phyloP scores from a whole-genome alignment of 306 rosid species.

The Alnus glutinosa region DNA sequence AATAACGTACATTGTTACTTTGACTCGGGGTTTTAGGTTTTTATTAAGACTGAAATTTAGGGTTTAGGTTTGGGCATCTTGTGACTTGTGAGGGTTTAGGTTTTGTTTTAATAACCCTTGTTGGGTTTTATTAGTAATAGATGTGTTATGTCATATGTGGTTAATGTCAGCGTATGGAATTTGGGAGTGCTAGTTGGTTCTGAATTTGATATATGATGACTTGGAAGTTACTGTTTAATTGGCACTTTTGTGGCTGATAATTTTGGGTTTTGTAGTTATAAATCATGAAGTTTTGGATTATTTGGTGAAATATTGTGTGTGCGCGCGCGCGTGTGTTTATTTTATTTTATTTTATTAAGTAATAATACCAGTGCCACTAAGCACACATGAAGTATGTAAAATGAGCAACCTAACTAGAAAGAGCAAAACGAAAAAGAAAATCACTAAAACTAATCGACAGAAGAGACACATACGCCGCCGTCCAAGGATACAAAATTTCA shows the following conservation, averaged over 20 bases:
- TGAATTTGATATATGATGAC: not conserved
- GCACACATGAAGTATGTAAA: too few relatives aligned
- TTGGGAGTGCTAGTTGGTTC: not conserved
- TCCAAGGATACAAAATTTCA: too few relatives aligned
- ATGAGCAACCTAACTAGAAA: too few relatives aligned
- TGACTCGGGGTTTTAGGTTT: constrained; percentile 20
- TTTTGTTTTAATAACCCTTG: not conserved
- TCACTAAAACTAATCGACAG: too few relatives aligned
- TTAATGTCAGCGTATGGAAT: too few relatives aligned
- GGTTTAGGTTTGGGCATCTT: constrained; percentile 21
- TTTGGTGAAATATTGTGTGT: not conserved
- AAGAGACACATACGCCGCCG: too few relatives aligned
- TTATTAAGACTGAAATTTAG: constrained; percentile 1
- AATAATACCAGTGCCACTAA: too few relatives aligned
- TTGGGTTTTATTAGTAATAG: not conserved
- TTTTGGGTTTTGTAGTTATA: not conserved
- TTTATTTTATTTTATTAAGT: too few relatives aligned
- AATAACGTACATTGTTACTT: not conserved
- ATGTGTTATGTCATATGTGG: not conserved
- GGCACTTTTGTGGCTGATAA: constrained; percentile 1
- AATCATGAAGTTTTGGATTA: not conserved
- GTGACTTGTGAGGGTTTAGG: constrained; percentile 2
- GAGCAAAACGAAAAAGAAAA: too few relatives aligned
- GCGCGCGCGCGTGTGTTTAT: too few relatives aligned
- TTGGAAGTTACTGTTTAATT: not conserved